These are phyloP conservation scores for Daedaleopsis nitida DNA, from an alignment of 768 basidiomycete genomes.

Conservation along the genomic window DNA sequence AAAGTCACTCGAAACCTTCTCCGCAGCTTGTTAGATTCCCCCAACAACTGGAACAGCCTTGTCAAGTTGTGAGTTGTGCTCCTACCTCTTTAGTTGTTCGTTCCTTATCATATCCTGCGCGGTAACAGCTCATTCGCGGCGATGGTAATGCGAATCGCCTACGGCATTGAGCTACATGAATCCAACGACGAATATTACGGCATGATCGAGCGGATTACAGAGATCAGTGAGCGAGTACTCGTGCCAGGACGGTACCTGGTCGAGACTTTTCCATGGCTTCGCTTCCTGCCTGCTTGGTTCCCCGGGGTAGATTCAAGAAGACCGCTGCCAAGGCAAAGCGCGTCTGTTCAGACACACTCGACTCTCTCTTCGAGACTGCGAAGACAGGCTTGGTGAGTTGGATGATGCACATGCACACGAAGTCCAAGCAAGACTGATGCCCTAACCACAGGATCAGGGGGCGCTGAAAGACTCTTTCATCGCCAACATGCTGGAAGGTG, in stretches of 20 bases:
- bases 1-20: conserved; percentile 4
- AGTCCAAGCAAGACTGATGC: not conserved
- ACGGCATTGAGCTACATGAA: conserved; percentile 31
- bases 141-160: conserved; percentile 28
- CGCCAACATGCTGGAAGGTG: not conserved
- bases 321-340: not conserved
- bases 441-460: not conserved
- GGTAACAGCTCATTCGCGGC: conserved; percentile 4
- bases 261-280: conserved; percentile 31
- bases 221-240: conserved; percentile 25
- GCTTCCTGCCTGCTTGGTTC: conserved; percentile 21
- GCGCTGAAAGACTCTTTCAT: not conserved
- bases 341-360: not conserved
- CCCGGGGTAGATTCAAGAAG: conserved; percentile 19
- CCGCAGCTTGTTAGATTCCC: conserved; percentile 1
- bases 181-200: conserved; percentile 30
- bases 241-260: conserved; percentile 31
- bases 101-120: not conserved
- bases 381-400: not conserved
- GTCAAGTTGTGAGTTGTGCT: conserved; percentile 4
- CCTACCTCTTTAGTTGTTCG: not conserved
- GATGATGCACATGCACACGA: not conserved
- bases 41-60: conserved; percentile 9
- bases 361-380: not conserved
- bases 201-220: conserved; percentile 28